phyloP scores from a whole-genome alignment of 768 basidiomycete species.

The Dacryopinax spathularia region DNA sequence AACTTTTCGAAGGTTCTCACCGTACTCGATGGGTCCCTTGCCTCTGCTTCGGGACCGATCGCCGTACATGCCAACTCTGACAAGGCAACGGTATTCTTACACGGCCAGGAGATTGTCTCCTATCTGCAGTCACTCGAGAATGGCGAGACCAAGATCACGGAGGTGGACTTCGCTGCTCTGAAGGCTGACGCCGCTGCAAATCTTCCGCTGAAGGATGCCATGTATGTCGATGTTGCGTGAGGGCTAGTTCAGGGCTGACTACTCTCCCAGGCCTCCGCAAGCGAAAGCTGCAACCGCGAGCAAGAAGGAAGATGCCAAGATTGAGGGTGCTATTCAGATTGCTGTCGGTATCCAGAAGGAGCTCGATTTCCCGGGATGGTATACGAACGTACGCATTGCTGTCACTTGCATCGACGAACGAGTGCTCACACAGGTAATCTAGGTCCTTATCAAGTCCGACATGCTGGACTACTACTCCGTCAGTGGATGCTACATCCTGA shows the following conservation, averaged over 20 bases:
- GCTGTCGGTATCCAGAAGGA: conserved; percentile 94
- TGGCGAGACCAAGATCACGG: conserved; percentile 46
- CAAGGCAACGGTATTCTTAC: conserved; percentile 58
- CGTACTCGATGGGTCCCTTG: conserved; percentile 66
- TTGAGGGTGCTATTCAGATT: conserved; percentile 79
- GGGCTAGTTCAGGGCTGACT: not conserved
- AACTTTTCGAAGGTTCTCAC: conserved; percentile 59
- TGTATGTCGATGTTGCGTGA: not conserved
- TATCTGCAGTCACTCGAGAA: conserved; percentile 64
- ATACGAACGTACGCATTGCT: conserved; percentile 55
- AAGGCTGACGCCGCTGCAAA: conserved; percentile 31
- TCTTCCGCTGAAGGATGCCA: not conserved
- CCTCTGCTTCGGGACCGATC: conserved; percentile 47
- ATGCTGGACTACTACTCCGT: conserved; percentile 99
- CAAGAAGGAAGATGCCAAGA: conserved; percentile 62
- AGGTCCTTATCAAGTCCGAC: conserved; percentile 96
- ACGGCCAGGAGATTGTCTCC: conserved; percentile 55
- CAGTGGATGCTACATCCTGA: conserved; percentile 96
- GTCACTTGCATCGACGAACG: conserved; percentile 27
- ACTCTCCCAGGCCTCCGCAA: not conserved
- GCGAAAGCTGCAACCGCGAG: conserved; percentile 29
- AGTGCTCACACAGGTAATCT: not conserved
- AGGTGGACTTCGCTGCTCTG: conserved; percentile 56
- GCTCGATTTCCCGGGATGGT: conserved; percentile 87
- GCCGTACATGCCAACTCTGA: conserved; percentile 68